Evolutionary conservation across 2,329 filamentous ascomycete species (phyloP).

Genomic region (Apiospora pterosperma): DNA sequence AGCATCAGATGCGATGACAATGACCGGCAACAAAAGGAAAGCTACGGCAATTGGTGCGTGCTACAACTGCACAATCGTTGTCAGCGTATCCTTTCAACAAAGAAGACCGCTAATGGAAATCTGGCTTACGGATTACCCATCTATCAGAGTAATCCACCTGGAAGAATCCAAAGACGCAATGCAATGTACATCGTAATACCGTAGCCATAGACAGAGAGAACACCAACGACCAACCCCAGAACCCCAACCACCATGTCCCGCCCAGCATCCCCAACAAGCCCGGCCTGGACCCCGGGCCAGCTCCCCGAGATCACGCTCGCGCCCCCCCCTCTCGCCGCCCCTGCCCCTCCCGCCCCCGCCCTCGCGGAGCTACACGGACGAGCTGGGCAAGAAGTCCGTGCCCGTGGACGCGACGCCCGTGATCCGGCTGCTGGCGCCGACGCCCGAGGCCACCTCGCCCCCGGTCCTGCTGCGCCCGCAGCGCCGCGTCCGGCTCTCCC

Average conservation of each 20-base stretch:
- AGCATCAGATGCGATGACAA: neutral
- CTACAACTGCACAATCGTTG: neutral
- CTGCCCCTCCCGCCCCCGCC: neutral
- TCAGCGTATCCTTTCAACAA: neutral
- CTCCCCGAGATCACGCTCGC: neutral
- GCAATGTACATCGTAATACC: too few relatives aligned
- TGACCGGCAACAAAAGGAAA: neutral
- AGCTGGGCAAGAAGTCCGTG: neutral
- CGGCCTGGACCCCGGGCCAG: neutral
- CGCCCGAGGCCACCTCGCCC: neutral
- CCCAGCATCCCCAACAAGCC: neutral
- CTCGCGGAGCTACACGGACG: neutral
- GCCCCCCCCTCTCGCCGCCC: neutral
- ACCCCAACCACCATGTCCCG: neutral
- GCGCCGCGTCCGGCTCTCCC: neutral
- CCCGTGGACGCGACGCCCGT: neutral
- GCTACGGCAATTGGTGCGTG: neutral
- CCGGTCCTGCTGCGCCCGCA: neutral
- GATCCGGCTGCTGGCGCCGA: neutral
- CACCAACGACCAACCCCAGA: neutral
- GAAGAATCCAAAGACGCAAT: too few relatives aligned
- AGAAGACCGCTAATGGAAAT: neutral
- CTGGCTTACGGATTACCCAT: neutral
- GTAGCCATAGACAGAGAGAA: neutral
- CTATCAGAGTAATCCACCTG: too few relatives aligned